Evolutionary conservation across 352 stramenopile species (phyloP), one percentile per base, ranked within the genome.

Genomic region (Pythium sp.): DNA sequence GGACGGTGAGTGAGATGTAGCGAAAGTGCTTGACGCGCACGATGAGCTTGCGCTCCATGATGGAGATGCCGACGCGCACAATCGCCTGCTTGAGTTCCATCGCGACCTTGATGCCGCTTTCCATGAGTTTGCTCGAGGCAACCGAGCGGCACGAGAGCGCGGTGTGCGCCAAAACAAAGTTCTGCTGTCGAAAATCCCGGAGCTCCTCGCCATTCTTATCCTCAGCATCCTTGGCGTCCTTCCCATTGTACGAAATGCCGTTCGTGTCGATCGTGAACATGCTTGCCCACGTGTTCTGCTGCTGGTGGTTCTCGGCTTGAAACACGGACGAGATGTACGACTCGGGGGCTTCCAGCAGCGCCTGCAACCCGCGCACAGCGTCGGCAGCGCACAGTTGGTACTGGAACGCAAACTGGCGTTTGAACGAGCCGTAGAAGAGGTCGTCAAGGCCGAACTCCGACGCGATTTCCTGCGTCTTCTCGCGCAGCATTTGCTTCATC

Each of bases 401-500:
- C 70, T 98, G 92, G 70, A 98, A 99, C 20, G 94, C 95, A 62
- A 97, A 98, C 14, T 96, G 87, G 4, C 94, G 92, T 72, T 97
- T 89, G 70, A 99, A 99, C 30, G 93, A 98, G 32, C 92, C 95
- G 77, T 98, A 99, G 41, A 98, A 97, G n/a, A 98, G 80, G 43
- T 99, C 95, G 53, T 97, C 85, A 12, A 99, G 80, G 28, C 92
- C 93, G 73, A 98, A 99, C 66, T 99, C 95, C n/a, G 78, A 79
- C 3, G 82, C 91, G 79, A 98, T 92, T 58, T 98, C 92, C 49
- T 91, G 79, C 20, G 98, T 91, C 71, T 97, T 97, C 55, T 97
- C 87, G 22, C 90, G 91, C 32, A 99, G 80, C 73, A 92, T 90
- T 66, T 94, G 83, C 73, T 97, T 97, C 75, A 98, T 88, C 60